A percentile compares a stretch with the other conserved stretches of the same genome.
Conservation (phyloP, 164 flowering plant genomes). For the Aristolochia californica region DNA sequence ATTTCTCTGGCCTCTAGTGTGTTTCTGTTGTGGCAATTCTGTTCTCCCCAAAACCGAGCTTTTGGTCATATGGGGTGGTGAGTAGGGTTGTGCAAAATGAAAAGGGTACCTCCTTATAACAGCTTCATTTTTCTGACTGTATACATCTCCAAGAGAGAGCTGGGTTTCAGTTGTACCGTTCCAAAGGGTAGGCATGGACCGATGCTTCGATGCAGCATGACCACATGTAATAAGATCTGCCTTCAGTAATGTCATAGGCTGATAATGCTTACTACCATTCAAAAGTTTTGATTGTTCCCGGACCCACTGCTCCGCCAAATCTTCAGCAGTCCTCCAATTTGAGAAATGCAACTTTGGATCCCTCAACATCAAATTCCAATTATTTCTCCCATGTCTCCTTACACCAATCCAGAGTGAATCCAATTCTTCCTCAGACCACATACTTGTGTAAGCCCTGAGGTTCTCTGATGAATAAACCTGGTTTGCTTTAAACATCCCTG, state of each 20-base stretch:
- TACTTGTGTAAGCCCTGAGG: conserved; percentile 7
- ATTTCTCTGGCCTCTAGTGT: conserved; percentile 11
- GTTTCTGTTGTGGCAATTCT: conserved; percentile 14
- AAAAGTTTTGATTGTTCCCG: conserved; percentile 33
- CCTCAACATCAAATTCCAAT: conserved; percentile 48
- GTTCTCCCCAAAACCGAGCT: conserved; percentile 8
- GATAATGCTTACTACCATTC: conserved; percentile 4
- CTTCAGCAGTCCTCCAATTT: conserved; percentile 31
- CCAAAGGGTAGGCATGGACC: background rate
- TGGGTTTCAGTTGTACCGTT: conserved; percentile 20
- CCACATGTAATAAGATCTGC: conserved; percentile 5
- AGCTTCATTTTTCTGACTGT: conserved; percentile 13
- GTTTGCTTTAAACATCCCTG: conserved; percentile 18
- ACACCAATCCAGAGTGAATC: conserved; percentile 72
- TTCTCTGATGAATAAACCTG: conserved; percentile 15
- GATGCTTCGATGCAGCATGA: conserved; percentile 1
- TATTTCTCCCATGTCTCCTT: conserved; percentile 53
- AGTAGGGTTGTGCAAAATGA: background rate
- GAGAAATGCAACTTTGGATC: conserved; percentile 50
- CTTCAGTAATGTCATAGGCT: conserved; percentile 4
- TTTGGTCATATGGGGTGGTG: background rate
- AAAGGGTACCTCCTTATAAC: conserved; percentile 7
- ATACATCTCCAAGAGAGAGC: conserved; percentile 35
- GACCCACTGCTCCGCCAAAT: conserved; percentile 50
- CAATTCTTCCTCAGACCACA: conserved; percentile 63